A percentile compares a stretch with the other conserved stretches of the same genome.
Conservation (phyloP, 2,329 filamentous ascomycete genomes). For the Cordyceps cicadae region DNA sequence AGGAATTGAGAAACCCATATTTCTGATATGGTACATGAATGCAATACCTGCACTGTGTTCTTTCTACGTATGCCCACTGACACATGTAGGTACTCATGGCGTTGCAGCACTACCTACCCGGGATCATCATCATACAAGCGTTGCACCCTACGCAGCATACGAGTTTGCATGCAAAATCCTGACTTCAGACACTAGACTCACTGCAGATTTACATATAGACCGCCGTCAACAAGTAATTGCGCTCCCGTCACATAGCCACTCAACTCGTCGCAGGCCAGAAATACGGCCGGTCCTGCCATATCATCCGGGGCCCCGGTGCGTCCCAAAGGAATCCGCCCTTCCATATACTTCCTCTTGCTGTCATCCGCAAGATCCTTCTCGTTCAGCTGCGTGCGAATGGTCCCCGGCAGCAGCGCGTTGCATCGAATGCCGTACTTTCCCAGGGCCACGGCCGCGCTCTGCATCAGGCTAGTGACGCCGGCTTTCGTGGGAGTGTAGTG, state of each 20-base stretch:
- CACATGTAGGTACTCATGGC: no score
- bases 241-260: constrained; percentile 76
- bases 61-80: no score
- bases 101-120: no score
- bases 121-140: no score
- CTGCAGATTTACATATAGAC: constrained; percentile 82
- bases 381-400: constrained; percentile 76
- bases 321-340: constrained; percentile 70
- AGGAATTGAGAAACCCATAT: no score
- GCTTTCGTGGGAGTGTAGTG: constrained; percentile 90
- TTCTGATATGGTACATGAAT: no score
- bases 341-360: constrained; percentile 68
- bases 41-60: no score
- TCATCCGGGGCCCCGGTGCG: constrained; percentile 65
- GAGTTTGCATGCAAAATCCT: not conserved
- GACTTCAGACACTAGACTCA: constrained; percentile 24
- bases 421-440: constrained; percentile 70
- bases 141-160: no score
- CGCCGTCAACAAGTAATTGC: constrained; percentile 79
- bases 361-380: constrained; percentile 71
- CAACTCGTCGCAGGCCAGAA: constrained; percentile 70
- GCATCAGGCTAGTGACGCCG: constrained; percentile 71
- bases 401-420: constrained; percentile 77
- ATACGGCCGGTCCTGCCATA: constrained; percentile 75
- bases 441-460: constrained; percentile 71